A percentile compares a stretch with the other conserved stretches of the same genome.
phyloP scores from a whole-genome alignment of 345 rosid species.

The Aquilaria malaccensis region DNA sequence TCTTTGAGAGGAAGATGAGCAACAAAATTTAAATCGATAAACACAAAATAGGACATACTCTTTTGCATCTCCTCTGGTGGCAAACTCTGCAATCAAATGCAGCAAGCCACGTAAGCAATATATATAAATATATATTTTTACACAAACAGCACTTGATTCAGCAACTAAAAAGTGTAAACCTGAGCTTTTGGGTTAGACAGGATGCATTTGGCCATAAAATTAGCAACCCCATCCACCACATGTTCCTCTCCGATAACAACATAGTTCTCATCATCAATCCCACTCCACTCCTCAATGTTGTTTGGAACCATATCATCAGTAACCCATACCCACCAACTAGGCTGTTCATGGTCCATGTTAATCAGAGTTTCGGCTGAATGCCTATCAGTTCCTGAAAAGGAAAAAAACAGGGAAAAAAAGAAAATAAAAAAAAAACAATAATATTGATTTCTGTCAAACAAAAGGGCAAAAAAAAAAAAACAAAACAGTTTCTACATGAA shows the following conservation, averaged over 20 bases:
- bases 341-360: slow-evolving; percentile 60
- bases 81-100: slow-evolving; percentile 47
- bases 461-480: not conserved
- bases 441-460: not conserved
- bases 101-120: slow-evolving; percentile 15
- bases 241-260: slow-evolving; percentile 69
- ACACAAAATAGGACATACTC: slow-evolving; percentile 29
- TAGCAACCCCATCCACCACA: slow-evolving; percentile 85
- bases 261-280: slow-evolving; percentile 74
- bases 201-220: slow-evolving; percentile 90
- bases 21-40: too few relatives aligned
- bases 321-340: slow-evolving; percentile 99
- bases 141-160: not conserved
- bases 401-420: not conserved
- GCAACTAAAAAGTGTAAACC: slow-evolving; percentile 23
- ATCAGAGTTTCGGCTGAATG: slow-evolving; percentile 60
- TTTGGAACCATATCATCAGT: slow-evolving; percentile 80
- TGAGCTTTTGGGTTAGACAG: slow-evolving; percentile 72
- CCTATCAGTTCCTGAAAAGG: slow-evolving; percentile 47
- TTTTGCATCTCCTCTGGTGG: slow-evolving; percentile 84
- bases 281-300: slow-evolving; percentile 68
- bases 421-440: not conserved
- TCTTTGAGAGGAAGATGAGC: too few relatives aligned
- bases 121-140: not conserved
- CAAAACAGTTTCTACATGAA: not conserved